These are phyloP conservation scores for Phytophthora constricta DNA, from an alignment of 352 stramenopile genomes.

Conservation along the genomic window DNA sequence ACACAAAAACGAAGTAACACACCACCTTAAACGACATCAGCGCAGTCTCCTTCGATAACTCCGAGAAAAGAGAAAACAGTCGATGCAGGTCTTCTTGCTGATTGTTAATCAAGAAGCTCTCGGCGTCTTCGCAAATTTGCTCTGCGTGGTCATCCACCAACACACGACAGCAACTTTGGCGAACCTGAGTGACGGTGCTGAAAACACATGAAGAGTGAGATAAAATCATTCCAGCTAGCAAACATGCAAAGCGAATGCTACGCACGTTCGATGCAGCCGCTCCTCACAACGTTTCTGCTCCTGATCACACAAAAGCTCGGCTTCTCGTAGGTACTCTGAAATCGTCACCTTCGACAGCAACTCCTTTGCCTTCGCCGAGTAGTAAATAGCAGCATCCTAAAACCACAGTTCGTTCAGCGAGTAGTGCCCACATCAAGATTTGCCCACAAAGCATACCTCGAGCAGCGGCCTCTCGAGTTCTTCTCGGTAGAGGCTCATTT, in stretches of 20 bases:
- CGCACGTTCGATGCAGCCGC: slow-evolving; percentile 78
- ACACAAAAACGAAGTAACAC: background rate
- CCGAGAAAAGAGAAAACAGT: slow-evolving; percentile 84
- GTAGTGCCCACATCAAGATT: background rate
- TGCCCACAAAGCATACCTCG: slow-evolving; percentile 35
- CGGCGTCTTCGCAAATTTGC: slow-evolving; percentile 80
- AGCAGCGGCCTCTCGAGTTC: slow-evolving; percentile 80
- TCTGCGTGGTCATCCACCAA: slow-evolving; percentile 83
- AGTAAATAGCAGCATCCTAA: slow-evolving; percentile 74
- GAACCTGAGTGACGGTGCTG: slow-evolving; percentile 80
- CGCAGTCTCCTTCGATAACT: slow-evolving; percentile 80
- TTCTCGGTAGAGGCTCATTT: slow-evolving; percentile 84
- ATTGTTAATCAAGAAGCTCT: slow-evolving; percentile 80
- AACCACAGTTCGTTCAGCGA: no score
- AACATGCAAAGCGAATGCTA: slow-evolving; percentile 10
- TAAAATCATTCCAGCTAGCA: background rate
- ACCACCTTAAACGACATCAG: slow-evolving; percentile 83
- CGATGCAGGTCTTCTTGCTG: slow-evolving; percentile 80
- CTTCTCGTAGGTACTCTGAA: slow-evolving; percentile 75
- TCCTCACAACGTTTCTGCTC: slow-evolving; percentile 82
- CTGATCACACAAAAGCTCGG: slow-evolving; percentile 76
- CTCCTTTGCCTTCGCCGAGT: slow-evolving; percentile 67
- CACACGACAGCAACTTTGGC: slow-evolving; percentile 81
- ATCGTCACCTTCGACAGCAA: slow-evolving; percentile 72
- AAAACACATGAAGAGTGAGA: background rate